phyloP scores from a whole-genome alignment of 805 yeast species.

The Yamadazyma endophytica region DNA sequence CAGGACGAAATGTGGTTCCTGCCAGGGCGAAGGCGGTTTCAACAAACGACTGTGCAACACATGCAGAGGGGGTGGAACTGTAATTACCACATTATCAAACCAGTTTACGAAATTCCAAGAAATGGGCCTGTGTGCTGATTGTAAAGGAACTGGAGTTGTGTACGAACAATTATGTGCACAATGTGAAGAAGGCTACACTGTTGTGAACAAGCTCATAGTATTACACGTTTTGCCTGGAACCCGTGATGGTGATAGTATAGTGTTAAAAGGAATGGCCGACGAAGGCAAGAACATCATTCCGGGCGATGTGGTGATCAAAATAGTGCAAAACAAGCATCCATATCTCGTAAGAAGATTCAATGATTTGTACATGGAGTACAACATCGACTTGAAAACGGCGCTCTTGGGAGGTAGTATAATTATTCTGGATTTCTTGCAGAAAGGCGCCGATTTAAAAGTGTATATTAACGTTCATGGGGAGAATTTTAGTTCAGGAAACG shows the following conservation, averaged over 20 bases:
- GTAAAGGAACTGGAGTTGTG: constrained; percentile 32
- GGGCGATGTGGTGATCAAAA: constrained; percentile 61
- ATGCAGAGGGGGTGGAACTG: constrained; percentile 43
- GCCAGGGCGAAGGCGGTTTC: constrained; percentile 52
- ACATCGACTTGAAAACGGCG: constrained; percentile 51
- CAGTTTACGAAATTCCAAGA: constrained; percentile 38
- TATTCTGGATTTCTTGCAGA: constrained; percentile 26
- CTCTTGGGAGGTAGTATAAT: constrained; percentile 52
- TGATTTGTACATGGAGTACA: constrained; percentile 41
- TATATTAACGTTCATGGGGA: constrained; percentile 35
- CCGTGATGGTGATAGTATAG: constrained; percentile 45
- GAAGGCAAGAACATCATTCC: constrained; percentile 57
- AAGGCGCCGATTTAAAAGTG: constrained; percentile 26
- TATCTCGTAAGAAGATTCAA: constrained; percentile 39
- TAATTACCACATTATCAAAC: constrained; percentile 43
- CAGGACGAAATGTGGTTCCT: constrained; percentile 43
- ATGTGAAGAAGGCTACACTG: constrained; percentile 41
- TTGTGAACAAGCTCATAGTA: constrained; percentile 47
- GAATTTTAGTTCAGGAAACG: constrained; percentile 5
- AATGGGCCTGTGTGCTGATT: constrained; percentile 25
- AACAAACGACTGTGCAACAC: constrained; percentile 31
- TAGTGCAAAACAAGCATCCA: constrained; percentile 39
- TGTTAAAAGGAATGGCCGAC: constrained; percentile 60
- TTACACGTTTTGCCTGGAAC: constrained; percentile 57
- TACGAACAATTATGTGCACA: constrained; percentile 18